Conservation (phyloP, 2,329 filamentous ascomycete genomes). For the Monilinia aucupariae region DNA sequence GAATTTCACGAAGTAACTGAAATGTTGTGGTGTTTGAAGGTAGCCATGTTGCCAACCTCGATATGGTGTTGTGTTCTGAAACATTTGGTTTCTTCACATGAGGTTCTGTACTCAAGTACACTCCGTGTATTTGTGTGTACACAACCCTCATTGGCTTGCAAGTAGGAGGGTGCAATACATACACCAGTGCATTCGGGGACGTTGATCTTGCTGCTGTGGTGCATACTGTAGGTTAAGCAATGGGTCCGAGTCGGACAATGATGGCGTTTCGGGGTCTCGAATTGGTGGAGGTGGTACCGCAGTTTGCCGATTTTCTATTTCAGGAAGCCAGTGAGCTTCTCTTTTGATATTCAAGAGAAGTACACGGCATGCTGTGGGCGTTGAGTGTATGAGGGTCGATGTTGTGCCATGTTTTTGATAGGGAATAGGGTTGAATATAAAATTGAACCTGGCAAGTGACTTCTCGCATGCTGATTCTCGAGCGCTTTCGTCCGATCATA, state of each 20-base stretch:
- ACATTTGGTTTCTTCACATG: neutral
- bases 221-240: neutral
- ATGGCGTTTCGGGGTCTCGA: conserved; percentile 16
- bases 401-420: conserved; percentile 5
- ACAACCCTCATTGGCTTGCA: conserved; percentile 6
- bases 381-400: neutral
- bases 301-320: conserved; percentile 8
- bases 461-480: conserved; percentile 14
- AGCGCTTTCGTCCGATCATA: conserved; percentile 13
- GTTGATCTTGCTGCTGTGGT: conserved; percentile 13
- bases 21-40: neutral
- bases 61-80: neutral
- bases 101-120: neutral
- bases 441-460: conserved; percentile 15
- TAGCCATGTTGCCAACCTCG: neutral
- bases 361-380: neutral
- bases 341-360: neutral
- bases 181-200: conserved; percentile 8
- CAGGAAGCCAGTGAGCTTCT: neutral
- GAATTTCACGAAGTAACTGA: neutral
- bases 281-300: neutral
- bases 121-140: neutral
- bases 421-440: neutral
- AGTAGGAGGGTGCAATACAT: conserved; percentile 6
- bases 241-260: conserved; percentile 6